Percentiles rank a stretch among this genome's conserved stretches.
Conservation (phyloP, 148 eudicot species). For the Dianthus caryophyllus region DNA sequence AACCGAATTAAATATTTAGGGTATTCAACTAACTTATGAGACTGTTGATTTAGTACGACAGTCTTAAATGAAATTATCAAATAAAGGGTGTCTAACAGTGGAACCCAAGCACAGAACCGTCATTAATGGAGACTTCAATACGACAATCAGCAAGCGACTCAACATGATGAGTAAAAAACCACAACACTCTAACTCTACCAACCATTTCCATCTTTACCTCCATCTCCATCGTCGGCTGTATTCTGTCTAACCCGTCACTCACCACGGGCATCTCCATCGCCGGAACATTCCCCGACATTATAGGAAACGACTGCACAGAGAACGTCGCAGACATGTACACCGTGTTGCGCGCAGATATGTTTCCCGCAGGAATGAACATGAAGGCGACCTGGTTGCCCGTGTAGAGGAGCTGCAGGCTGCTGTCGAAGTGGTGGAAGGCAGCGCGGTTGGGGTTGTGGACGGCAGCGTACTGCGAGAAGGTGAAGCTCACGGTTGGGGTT, state of each 20-base stretch:
- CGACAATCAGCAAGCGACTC: conserved; percentile 24
- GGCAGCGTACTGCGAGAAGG: conserved; percentile 79
- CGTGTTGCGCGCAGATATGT: conserved; percentile 44
- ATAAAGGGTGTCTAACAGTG: conserved; percentile 24
- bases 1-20: too few species aligned
- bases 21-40: too few species aligned
- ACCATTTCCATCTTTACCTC: conserved; percentile 31
- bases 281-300: conserved; percentile 29
- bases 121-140: conserved; percentile 24
- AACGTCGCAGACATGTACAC: conserved; percentile 68
- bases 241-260: conserved; percentile 32
- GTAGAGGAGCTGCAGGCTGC: conserved; percentile 66
- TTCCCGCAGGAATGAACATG: conserved; percentile 84
- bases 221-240: conserved; percentile 34
- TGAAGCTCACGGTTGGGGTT: conserved; percentile 54
- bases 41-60: neutral
- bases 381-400: conserved; percentile 62
- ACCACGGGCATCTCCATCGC: conserved; percentile 24
- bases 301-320: conserved; percentile 58
- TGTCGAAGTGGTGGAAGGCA: conserved; percentile 70
- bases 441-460: conserved; percentile 69
- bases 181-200: conserved; percentile 35
- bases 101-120: conserved; percentile 37
- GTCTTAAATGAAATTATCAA: neutral
- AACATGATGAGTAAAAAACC: conserved; percentile 31